Base-by-base conservation (phyloP, 345 rosid genomes). In the Heritiera littoralis region DNA sequence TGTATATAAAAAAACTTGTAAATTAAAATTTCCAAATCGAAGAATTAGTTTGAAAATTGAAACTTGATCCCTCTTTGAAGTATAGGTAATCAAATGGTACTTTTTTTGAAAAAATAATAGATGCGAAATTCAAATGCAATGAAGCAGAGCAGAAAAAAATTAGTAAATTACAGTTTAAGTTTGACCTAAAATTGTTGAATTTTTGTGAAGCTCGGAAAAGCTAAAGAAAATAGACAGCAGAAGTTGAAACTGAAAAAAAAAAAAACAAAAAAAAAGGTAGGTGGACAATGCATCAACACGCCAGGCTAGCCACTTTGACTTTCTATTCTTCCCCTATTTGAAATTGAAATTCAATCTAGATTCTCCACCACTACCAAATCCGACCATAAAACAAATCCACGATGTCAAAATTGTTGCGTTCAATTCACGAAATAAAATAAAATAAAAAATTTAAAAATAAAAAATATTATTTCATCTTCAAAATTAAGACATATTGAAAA, bases 321-420 rank as follows among this genome's bases (percentile, higher is more conserved):
- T 61, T 28, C 55, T 61, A 41, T 61, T 60, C 6, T 74, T 59
- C 55, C 59, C 67, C 77, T 14, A 32, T 32, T 51, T 52, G 14
- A 72, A 54, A 72, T 41, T 13, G 43, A 49, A 48, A 9, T 1
- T 2, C 52, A 10, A 48, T 13, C 5, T 66, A 77, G 73, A 63
- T 77, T 77, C 79, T 51, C 73, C 54, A 28, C 38, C 63, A 52
- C 63, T 52, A 52, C 46, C 30, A 72, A 35, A 52, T 72, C 64
- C n/a, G 18, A 38, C 64, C 49, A 38, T 54, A 72, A 51, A 54
- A 54, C 48, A 72, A 51, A 54, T 54, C 63, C 76, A 54, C 38
- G 49, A 72, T 35, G 38, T 35, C 38, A 35, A 35, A 35, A 35
- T 35, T 35, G 38, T 35, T 35, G 38, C 38, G 2, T 35, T 35